Base-by-base conservation (phyloP, 2,329 filamentous ascomycete genomes). In the Claviceps pusilla region DNA sequence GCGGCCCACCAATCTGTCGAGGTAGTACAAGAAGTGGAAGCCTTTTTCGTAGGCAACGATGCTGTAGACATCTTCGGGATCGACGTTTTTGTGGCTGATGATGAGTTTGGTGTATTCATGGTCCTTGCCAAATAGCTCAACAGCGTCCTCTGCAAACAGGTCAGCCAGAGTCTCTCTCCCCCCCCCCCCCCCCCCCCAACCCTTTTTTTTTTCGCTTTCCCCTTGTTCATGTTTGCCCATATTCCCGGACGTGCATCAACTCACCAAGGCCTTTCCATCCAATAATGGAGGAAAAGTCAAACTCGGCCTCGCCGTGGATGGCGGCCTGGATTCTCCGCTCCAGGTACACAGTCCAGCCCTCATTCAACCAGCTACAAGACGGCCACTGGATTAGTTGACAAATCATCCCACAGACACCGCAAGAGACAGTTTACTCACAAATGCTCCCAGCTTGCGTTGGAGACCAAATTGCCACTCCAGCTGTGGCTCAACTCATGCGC, bases 51-150 rank as follows among this genome's bases (percentile, higher is more conserved):
- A 98, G 0, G 93, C 89, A 39, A 97, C 76, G 31, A 82, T 86
- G 60, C 87, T 94, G 72, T 97, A 98, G 1, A 91, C 87, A 68
- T 98, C 93, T 67, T 97, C 93, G 0, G 93, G 93, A 62, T 97
- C 91, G 60, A 93, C 84, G 55, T 88, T 89, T 65, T 91, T 87
- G 59, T 97, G 83, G 66, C 88, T 83, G 57, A 90, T 79, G 60
- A 95, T 82, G 53, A 98, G 78, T 68, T 94, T 94, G 7, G 93
- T 98, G 72, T 93, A 97, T 62, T 91, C 86, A 65, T 95, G 89
- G 59, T 94, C 86, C 52, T 81, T 74, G 43, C 91, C 91, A 63
- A 84, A 93, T 43, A 83, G 77, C 39, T 84, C 76, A 41, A 97
- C 82, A 6, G 87, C 81, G 63, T 95, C 89, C 70, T 86, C 80